A percentile compares a stretch with the other conserved stretches of the same genome.
phyloP scores from a whole-genome alignment of 192 early-diverging fungal species.

The Rhizophagus clarus region DNA sequence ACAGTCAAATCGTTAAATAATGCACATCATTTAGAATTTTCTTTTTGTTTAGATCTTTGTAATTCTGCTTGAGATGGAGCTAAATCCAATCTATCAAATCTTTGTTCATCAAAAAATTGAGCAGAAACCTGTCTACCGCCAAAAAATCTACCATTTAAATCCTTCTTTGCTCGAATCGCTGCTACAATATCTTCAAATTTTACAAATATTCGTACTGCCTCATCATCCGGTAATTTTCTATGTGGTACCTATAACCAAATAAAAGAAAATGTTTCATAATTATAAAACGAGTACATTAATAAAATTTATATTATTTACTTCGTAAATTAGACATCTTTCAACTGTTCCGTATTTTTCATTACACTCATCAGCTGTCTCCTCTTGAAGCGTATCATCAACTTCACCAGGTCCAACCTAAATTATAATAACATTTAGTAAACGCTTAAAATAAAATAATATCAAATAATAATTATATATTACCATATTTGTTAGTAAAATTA shows the following conservation, averaged over 20 bases:
- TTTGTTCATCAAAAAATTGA: constrained; percentile 57
- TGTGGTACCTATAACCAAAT: constrained; percentile 42
- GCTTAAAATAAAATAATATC: not conserved
- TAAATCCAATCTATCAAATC: constrained; percentile 61
- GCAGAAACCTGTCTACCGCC: constrained; percentile 69
- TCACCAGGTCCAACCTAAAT: constrained; percentile 65
- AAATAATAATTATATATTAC: constrained; percentile 24
- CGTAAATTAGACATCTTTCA: constrained; percentile 65
- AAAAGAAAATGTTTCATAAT: not conserved
- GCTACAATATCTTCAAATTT: constrained; percentile 57
- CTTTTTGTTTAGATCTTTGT: constrained; percentile 18
- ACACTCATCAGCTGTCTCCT: constrained; percentile 80
- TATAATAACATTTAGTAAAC: not conserved
- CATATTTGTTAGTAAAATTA: constrained; percentile 76
- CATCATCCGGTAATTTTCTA: constrained; percentile 55
- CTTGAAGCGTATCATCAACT: constrained; percentile 72
- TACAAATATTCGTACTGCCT: constrained; percentile 82
- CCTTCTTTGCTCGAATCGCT: constrained; percentile 54
- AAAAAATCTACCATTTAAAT: constrained; percentile 77
- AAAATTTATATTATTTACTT: constrained; percentile 42
- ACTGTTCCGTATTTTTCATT: constrained; percentile 73
- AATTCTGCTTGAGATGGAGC: constrained; percentile 44
- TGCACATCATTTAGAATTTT: not conserved
- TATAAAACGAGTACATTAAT: not conserved
- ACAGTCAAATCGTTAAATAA: not conserved